Conservation (phyloP, 2,329 filamentous ascomycete genomes). For the Catunica adiposa region DNA sequence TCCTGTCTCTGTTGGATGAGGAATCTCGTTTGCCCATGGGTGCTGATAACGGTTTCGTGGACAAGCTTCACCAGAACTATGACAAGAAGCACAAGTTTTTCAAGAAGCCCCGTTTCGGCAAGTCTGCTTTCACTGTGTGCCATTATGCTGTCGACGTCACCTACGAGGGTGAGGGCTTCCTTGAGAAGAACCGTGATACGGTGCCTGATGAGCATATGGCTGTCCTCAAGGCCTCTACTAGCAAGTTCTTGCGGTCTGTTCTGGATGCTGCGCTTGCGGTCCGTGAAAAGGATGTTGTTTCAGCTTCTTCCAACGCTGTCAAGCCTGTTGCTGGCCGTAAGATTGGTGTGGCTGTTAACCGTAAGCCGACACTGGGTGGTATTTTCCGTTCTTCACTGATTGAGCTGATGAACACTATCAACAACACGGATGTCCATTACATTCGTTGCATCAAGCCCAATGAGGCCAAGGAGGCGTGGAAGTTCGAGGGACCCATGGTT, state of each 20-base stretch:
- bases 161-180: slow-evolving; percentile 97
- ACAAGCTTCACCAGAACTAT: slow-evolving; percentile 89
- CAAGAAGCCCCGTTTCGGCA: slow-evolving; percentile 96
- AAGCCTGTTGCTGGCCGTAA: slow-evolving; percentile 68
- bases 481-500: slow-evolving; percentile 97
- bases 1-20: slow-evolving; percentile 83
- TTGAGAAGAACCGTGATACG: slow-evolving; percentile 98
- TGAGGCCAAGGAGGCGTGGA: slow-evolving; percentile 90
- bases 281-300: slow-evolving; percentile 69
- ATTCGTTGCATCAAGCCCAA: slow-evolving; percentile 99
- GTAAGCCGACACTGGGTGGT: slow-evolving; percentile 90
- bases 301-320: slow-evolving; percentile 50
- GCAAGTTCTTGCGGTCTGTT: slow-evolving; percentile 70
- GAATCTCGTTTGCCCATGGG: slow-evolving; percentile 95
- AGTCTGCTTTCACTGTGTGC: slow-evolving; percentile 93
- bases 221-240: slow-evolving; percentile 68
- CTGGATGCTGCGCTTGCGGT: slow-evolving; percentile 72
- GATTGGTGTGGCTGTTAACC: slow-evolving; percentile 80
- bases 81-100: slow-evolving; percentile 89
- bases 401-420: slow-evolving; percentile 95
- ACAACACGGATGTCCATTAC: slow-evolving; percentile 95
- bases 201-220: slow-evolving; percentile 98
- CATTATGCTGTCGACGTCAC: slow-evolving; percentile 97
- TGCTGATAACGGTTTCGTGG: slow-evolving; percentile 91
- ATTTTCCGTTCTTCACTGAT: slow-evolving; percentile 98